A percentile compares a stretch with the other conserved stretches of the same genome.
These are phyloP conservation scores for Ballota nigra DNA, from an alignment of 257 asterid species.

Conservation along the genomic window DNA sequence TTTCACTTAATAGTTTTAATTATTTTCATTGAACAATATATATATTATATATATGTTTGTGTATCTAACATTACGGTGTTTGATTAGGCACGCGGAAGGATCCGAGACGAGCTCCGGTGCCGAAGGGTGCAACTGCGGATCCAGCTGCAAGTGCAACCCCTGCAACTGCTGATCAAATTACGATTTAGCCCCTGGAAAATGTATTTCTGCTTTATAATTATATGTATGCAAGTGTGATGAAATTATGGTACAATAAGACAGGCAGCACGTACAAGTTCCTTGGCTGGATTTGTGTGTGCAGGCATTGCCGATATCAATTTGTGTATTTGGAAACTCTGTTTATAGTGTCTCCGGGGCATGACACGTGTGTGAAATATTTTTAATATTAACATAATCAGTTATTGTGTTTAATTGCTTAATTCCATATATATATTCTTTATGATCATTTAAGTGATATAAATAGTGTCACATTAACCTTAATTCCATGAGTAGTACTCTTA, in stretches of 20 bases:
- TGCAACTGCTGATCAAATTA: conserved; percentile 37
- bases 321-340: conserved; percentile 14
- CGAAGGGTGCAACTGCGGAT: conserved; percentile 61
- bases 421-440: too few species aligned
- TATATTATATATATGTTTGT: too few species aligned
- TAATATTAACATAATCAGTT: too few species aligned
- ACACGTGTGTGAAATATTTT: neutral
- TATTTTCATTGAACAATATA: too few species aligned
- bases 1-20: too few species aligned
- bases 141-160: conserved; percentile 49
- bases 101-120: conserved; percentile 33
- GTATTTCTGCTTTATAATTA: neutral
- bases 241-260: conserved; percentile 14
- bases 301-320: neutral
- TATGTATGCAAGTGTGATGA: conserved; percentile 12
- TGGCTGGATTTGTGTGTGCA: neutral
- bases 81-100: conserved; percentile 31
- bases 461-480: too few species aligned
- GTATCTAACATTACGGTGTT: too few species aligned
- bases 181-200: neutral
- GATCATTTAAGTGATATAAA: too few species aligned
- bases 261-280: neutral
- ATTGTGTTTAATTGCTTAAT: neutral
- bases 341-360: conserved; percentile 8
- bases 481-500: too few species aligned